phyloP scores from a whole-genome alignment of 768 basidiomycete species.

The Tylopilus sp. region DNA sequence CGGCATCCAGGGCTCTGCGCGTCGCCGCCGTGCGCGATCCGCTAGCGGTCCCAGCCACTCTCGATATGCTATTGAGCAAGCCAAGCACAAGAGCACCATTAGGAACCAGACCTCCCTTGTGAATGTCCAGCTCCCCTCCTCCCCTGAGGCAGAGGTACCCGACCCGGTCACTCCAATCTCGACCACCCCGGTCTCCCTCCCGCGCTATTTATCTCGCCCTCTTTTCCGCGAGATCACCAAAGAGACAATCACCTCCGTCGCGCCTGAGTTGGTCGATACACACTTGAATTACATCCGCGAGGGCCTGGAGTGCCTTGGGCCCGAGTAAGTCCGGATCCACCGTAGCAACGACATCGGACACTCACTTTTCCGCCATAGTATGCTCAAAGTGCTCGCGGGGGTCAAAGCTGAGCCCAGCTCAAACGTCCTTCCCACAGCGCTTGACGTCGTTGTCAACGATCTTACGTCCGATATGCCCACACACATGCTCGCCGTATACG shows the following conservation, averaged over 20 bases:
- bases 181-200: conserved; percentile 15
- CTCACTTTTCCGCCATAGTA: conserved; percentile 21
- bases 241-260: conserved; percentile 16
- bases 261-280: conserved; percentile 27
- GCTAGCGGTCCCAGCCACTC: conserved; percentile 28
- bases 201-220: conserved; percentile 25
- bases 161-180: conserved; percentile 7
- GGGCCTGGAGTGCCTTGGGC: conserved; percentile 27
- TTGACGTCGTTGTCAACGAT: conserved; percentile 26
- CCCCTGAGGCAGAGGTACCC: conserved; percentile 1
- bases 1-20: conserved; percentile 33
- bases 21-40: conserved; percentile 39
- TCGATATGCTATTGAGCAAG: conserved; percentile 36
- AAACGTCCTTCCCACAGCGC: conserved; percentile 28
- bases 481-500: conserved; percentile 31
- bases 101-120: conserved; percentile 19
- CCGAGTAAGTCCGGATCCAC: conserved; percentile 14
- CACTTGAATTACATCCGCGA: conserved; percentile 25
- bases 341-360: neutral
- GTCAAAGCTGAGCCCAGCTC: conserved; percentile 19
- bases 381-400: conserved; percentile 31
- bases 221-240: conserved; percentile 9
- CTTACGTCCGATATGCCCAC: conserved; percentile 32
- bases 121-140: conserved; percentile 28
- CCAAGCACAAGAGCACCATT: conserved; percentile 33